Conservation (phyloP, 148 eudicot genomes). For the Mesembryanthemum crystallinum region DNA sequence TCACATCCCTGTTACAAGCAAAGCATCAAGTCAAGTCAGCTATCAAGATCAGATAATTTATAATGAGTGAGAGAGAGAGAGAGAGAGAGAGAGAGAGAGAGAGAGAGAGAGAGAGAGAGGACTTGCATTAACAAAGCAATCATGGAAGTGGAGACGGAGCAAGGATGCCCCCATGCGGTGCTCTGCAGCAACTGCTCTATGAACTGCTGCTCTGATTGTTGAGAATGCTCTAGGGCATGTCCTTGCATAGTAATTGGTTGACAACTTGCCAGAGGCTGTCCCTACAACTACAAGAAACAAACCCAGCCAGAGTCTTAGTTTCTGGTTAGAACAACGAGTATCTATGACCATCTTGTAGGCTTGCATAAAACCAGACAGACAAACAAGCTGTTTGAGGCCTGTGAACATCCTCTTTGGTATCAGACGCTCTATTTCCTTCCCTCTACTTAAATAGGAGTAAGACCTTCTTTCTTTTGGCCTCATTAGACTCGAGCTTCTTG, state of each 20-base stretch:
- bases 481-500: not conserved
- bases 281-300: slow-evolving; percentile 15
- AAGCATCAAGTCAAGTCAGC: not conserved
- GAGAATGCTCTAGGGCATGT: slow-evolving; percentile 23
- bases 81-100: not conserved
- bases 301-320: not conserved
- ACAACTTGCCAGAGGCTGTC: slow-evolving; percentile 10
- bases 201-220: slow-evolving; percentile 40
- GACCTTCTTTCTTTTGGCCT: not conserved
- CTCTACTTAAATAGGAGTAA: slow-evolving; percentile 1
- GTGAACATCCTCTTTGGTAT: not conserved
- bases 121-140: slow-evolving; percentile 59
- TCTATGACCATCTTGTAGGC: not conserved
- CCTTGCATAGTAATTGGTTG: slow-evolving; percentile 6
- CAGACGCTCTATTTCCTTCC: not conserved
- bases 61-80: too few relatives aligned
- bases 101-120: not conserved
- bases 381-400: too few relatives aligned
- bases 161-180: slow-evolving; percentile 60
- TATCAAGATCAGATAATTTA: too few relatives aligned
- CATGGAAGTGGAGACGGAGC: slow-evolving; percentile 60
- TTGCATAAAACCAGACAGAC: too few relatives aligned
- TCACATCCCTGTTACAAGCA: slow-evolving; percentile 38
- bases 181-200: slow-evolving; percentile 36
- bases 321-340: not conserved